Base-by-base conservation (phyloP, 768 basidiomycete genomes). In the Phylloporus scabripes region DNA sequence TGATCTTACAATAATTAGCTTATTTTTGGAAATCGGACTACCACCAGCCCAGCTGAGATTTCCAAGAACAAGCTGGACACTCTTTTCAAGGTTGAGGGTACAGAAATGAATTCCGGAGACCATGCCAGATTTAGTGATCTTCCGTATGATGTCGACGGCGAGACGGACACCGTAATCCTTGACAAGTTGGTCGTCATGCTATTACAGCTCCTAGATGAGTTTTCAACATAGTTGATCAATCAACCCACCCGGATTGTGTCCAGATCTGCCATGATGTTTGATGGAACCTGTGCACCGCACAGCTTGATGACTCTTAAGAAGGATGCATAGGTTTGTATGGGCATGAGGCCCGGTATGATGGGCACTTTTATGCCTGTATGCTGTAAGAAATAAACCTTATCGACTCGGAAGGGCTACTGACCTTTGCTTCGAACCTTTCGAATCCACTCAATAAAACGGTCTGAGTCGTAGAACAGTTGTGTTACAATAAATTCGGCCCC, bases 401-500 rank as follows among this genome's bases (percentile, higher is more conserved):
- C 33, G 17, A 14, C 31, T 28, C 14, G 17, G 14, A 42, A 26
- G 10, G 21, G 9, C 18, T 28, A 40, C 77, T 33, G 51, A 92
- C 93, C 94, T 67, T 72, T 81, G 15, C 69, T 72, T 51, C 92
- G 74, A 42, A 93, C 79, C 61, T 78, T 82, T 58, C 74, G 67
- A 20, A 85, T 67, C 96, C 96, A 99, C 14, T 69, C 60, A 26
- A 92, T 66, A 70, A 96, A 98, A 14, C 78, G 77, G 42, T 92
- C 83, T n/a, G 87, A 81, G 62, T 99, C 95, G 69, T 98, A 99
- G 69, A 99, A 99, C 6, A 98, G 74, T 60, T 99, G 96, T 0
- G 96, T 98, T 44, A 98, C 74, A 52, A 99, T 89, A 64, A 92
- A 98, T 60, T 97, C 89, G 2, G 95, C 95, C 14, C 96, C 96